phyloP scores from a whole-genome alignment of 2,329 filamentous ascomycete species.

The Exophiala alcalophila region DNA sequence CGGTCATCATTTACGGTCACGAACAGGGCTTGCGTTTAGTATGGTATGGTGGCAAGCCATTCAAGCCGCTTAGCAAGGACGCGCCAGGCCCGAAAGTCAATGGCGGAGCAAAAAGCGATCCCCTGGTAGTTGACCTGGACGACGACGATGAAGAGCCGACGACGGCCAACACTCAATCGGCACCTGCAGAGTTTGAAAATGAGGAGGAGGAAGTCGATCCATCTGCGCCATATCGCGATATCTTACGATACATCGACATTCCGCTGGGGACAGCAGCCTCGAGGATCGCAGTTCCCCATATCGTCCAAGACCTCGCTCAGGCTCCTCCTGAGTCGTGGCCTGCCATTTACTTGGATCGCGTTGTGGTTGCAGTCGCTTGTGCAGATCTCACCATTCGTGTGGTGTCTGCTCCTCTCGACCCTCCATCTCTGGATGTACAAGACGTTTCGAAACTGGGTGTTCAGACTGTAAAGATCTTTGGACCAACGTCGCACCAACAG shows the following conservation, averaged over 20 bases:
- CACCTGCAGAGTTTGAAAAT: conserved; percentile 47
- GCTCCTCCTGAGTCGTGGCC: conserved; percentile 40
- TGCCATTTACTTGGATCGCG: conserved; percentile 47
- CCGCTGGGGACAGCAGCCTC: conserved; percentile 53
- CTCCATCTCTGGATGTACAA: conserved; percentile 46
- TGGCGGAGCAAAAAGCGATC: conserved; percentile 41
- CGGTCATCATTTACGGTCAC: conserved; percentile 59
- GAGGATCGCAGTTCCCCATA: conserved; percentile 49
- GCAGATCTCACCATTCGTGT: conserved; percentile 56
- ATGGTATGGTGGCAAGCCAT: conserved; percentile 58
- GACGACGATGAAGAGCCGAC: conserved; percentile 54
- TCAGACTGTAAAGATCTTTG: conserved; percentile 48
- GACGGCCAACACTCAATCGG: conserved; percentile 23
- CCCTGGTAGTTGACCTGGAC: conserved; percentile 56
- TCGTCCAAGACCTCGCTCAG: conserved; percentile 35
- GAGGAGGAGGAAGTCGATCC: conserved; percentile 60
- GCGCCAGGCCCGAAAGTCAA: conserved; percentile 39
- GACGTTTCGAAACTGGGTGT: conserved; percentile 41
- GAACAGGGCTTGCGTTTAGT: conserved; percentile 56
- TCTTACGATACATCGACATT: conserved; percentile 56
- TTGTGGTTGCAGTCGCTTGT: conserved; percentile 56
- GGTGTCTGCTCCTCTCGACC: conserved; percentile 53
- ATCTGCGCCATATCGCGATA: conserved; percentile 52
- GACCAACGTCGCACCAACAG: conserved; percentile 49
- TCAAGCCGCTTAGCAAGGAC: conserved; percentile 38